Evolutionary conservation across 1,284 basidiomycete genomes (phyloP).

Genomic region (Pterula multifida): DNA sequence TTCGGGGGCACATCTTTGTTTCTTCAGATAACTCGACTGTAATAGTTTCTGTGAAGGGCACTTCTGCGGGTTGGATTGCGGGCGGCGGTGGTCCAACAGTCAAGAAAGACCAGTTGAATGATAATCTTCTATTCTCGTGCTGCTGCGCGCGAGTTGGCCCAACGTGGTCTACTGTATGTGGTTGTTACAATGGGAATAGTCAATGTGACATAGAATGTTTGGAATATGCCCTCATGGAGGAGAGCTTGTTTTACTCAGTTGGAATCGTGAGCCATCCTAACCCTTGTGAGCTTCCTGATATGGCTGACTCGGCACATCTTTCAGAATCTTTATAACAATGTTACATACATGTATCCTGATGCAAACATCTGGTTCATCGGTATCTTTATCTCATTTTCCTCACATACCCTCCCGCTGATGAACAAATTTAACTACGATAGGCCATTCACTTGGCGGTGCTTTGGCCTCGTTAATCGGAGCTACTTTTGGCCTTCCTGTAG

Average conservation of each 20-base stretch:
- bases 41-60: constrained; percentile 92
- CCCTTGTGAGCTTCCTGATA: constrained; percentile 1
- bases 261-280: constrained; percentile 48
- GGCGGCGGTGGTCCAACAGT: constrained; percentile 58
- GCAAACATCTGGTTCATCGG: constrained; percentile 86
- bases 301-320: constrained; percentile 1
- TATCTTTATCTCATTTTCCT: neutral
- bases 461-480: constrained; percentile 81
- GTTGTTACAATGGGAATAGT: constrained; percentile 67
- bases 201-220: constrained; percentile 80
- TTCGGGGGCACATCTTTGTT: constrained; percentile 85
- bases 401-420: neutral
- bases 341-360: constrained; percentile 72
- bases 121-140: constrained; percentile 94
- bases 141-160: constrained; percentile 92
- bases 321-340: constrained; percentile 69
- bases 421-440: neutral
- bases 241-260: constrained; percentile 83
- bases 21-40: constrained; percentile 75
- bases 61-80: constrained; percentile 32
- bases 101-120: constrained; percentile 92
- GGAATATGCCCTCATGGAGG: constrained; percentile 73
- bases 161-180: constrained; percentile 86
- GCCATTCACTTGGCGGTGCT: constrained; percentile 82
- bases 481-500: constrained; percentile 89